Evolutionary conservation across 768 basidiomycete genomes (phyloP), one percentile per base, ranked within the genome.

Genomic region (Bullera alba): DNA sequence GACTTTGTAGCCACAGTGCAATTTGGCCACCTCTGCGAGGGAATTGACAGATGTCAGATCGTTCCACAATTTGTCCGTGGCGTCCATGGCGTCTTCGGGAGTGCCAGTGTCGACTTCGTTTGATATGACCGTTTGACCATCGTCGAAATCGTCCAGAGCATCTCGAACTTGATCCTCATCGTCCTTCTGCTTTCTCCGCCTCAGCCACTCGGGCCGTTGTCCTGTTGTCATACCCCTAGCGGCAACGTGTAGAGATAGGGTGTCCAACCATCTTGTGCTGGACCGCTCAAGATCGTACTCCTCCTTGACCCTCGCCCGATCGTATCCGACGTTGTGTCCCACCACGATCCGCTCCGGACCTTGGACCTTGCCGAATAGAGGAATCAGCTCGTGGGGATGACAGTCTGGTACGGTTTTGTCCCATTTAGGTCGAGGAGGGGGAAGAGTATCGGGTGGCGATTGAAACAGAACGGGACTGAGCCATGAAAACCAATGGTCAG

Each of bases 241-340:
- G 7, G 95, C 89, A 44, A 91, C 84, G 67, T 99, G 93, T 5
- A 99, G 77, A 1, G 90, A 82, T 82, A 99, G 88, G 0, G 93
- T 99, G 69, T 97, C 93, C 42, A 96, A 72, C 67, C 86, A 99
- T 5, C 92, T 81, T 28, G 79, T 90, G 44, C 78, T 73, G 0
- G 85, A 85, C 0, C 79, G 77, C 1, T 74, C 60, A 5, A 93
- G 67, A 56, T 74, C 75, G 67, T 97, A 97, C 70, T 99, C 95
- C 55, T 93, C 86, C 26, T 72, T 68, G 28, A 93, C 76, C 10
- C 92, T 79, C 15, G 81, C 83, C 16, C 92, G 81, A 71, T 99
- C 95, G 70, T 90, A 97, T 0, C 90, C 86, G 36, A 97, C 84
- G 63, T 95, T 95, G 72, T 99, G 95, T 2, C 95, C 93, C 26